Conservation (phyloP, 345 rosid genomes). For the Eucalyptus urophylla region DNA sequence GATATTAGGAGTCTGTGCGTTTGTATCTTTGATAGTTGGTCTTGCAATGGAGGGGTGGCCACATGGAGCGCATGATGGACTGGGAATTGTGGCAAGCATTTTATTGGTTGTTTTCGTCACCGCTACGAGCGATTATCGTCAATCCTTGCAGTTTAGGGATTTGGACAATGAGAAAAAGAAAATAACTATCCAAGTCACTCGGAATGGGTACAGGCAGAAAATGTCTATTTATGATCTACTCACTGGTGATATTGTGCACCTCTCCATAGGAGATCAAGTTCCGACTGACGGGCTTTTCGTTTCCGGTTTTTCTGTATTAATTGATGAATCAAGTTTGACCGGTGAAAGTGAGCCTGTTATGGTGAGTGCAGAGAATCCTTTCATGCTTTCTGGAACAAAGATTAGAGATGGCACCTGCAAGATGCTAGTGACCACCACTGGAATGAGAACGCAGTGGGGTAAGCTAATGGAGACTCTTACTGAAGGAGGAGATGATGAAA, state of each 20-base stretch:
- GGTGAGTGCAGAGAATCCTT: constrained; percentile 60
- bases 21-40: constrained; percentile 85
- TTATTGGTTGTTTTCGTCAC: constrained; percentile 83
- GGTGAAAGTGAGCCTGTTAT: constrained; percentile 87
- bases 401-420: constrained; percentile 92
- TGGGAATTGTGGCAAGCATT: constrained; percentile 86
- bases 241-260: constrained; percentile 87
- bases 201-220: constrained; percentile 79
- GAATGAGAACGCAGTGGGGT: constrained; percentile 99
- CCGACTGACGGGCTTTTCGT: constrained; percentile 94
- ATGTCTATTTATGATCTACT: constrained; percentile 76
- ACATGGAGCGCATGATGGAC: constrained; percentile 86
- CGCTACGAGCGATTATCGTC: constrained; percentile 83
- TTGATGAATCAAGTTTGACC: constrained; percentile 83
- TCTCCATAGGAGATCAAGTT: constrained; percentile 84
- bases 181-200: constrained; percentile 67
- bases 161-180: constrained; percentile 93
- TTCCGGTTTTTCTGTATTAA: constrained; percentile 74
- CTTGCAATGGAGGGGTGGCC: constrained; percentile 96
- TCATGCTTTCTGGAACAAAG: constrained; percentile 84
- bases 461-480: constrained; percentile 89
- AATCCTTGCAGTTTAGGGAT: constrained; percentile 75
- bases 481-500: constrained; percentile 95
- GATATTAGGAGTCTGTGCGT: constrained; percentile 85
- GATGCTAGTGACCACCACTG: constrained; percentile 80